Evolutionary conservation across 2,329 filamentous ascomycete species (phyloP), one percentile per base, ranked within the genome.

Genomic region (Paraphoma chrysanthemicola): DNA sequence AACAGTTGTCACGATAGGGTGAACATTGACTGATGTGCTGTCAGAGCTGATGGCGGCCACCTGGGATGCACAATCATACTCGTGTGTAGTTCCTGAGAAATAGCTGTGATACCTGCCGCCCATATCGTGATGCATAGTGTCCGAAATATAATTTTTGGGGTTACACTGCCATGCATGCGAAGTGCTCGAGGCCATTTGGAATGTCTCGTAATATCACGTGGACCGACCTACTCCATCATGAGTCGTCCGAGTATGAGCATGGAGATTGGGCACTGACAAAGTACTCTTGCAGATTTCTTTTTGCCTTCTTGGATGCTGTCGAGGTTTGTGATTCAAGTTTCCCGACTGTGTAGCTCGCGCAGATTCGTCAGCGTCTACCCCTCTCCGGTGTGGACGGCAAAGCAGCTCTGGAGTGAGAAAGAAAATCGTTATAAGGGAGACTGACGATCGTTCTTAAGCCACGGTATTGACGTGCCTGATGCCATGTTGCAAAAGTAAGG

Each of bases 101-200:
- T 44, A 46, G 77, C 73, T 12, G 86, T 89, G 57, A 92, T 85
- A 36, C 82, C 70, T 1, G 87, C 86, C 1, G 88, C 79, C 89
- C 89, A 92, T 11, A 62, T 69, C 11, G 79, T 84, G 41, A 91
- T 79, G 56, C 87, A 80, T 8, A 83, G 2, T 11, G 92, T 74
- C 0, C 90, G 90, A 3, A 92, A 68, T 42, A 92, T 85, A 82
- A 92, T 84, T 67, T 89, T 87, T 14, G 90, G 90, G 55, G 88
- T 71, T 56, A 92, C 86, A 62, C 86, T 89, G 64, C 90, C 90
- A 71, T 91, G 89, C 76, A 92, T 81, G 55, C 88, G 88, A 70
- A 92, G 77, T 69, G 91, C 88, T 53, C 86, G 82, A 16, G 90
- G 90, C 81, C 88, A 87, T 81, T 90, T 91, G 14, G 88, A 91